Evolutionary conservation across 83 land plant genomes (phyloP).

Genomic region (Thuja plicata): DNA sequence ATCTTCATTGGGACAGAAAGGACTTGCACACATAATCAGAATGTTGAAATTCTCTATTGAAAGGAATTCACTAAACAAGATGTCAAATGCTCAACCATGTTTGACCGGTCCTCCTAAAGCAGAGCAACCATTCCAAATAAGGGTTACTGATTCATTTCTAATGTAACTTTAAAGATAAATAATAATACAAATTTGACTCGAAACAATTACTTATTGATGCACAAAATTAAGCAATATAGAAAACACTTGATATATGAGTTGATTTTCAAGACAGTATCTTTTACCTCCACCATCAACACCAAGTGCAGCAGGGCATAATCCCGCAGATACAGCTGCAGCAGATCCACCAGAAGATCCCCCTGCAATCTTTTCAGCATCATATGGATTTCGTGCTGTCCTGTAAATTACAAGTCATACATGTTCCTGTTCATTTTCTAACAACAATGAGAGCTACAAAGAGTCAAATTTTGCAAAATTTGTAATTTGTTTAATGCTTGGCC

Average conservation of each 20-base stretch:
- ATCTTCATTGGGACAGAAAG: too few species aligned
- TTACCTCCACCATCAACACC: conserved; percentile 99
- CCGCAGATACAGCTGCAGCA: conserved; percentile 89
- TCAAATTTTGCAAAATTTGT: not conserved
- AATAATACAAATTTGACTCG: not conserved
- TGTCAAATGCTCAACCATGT: not conserved
- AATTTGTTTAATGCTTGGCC: not conserved
- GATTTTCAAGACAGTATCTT: not conserved
- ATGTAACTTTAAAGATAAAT: not conserved
- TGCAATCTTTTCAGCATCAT: conserved; percentile 43
- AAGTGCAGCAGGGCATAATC: conserved; percentile 88
- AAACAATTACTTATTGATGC: not conserved
- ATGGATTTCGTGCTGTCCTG: conserved; percentile 88
- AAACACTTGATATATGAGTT: not conserved
- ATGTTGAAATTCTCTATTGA: not conserved
- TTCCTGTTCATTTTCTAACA: not conserved
- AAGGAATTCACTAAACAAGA: not conserved
- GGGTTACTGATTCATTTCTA: not conserved
- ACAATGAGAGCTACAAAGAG: not conserved
- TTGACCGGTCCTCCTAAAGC: not conserved
- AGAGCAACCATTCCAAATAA: not conserved
- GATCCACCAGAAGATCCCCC: conserved; percentile 98
- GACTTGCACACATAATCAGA: not conserved
- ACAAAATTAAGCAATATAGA: not conserved
- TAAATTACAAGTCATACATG: not conserved